Evolutionary conservation across 352 stramenopile species (phyloP).

Genomic region (Pythium dissimile): DNA sequence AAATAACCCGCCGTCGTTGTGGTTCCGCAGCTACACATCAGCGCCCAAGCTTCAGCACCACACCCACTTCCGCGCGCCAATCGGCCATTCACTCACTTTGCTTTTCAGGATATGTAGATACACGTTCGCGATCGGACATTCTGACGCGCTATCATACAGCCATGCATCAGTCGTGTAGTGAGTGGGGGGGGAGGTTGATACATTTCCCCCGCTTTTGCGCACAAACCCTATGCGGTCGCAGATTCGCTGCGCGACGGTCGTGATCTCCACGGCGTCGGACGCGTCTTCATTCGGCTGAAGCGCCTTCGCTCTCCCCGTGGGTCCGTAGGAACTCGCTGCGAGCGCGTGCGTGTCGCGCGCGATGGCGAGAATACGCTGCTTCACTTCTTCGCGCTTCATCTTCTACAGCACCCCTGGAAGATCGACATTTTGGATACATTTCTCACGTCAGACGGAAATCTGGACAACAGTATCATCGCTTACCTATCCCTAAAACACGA

Average conservation of each 20-base stretch:
- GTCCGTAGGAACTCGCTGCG: conserved; percentile 41
- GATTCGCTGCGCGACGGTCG: conserved; percentile 34
- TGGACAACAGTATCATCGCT: conserved; percentile 2
- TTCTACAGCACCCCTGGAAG: neutral
- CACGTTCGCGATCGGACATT: conserved; percentile 49
- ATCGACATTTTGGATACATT: no score
- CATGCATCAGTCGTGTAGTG: neutral
- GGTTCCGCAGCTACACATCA: conserved; percentile 22
- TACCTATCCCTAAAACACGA: neutral
- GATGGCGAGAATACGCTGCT: conserved; percentile 28
- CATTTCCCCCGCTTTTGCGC: no score
- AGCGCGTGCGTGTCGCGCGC: conserved; percentile 28
- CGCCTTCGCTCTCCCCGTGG: conserved; percentile 33
- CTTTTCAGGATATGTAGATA: conserved; percentile 58
- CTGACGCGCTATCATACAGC: neutral
- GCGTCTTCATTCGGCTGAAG: conserved; percentile 41
- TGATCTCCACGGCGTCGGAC: conserved; percentile 44
- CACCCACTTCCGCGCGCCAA: neutral
- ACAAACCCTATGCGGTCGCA: conserved; percentile 37
- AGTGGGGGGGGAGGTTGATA: neutral
- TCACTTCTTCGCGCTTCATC: conserved; percentile 23
- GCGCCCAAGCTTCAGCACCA: neutral
- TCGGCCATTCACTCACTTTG: conserved; percentile 24
- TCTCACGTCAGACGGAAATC: no score
- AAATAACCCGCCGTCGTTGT: conserved; percentile 45